Conservation (phyloP, 148 eudicot species). For the Rhododendron simsii region DNA sequence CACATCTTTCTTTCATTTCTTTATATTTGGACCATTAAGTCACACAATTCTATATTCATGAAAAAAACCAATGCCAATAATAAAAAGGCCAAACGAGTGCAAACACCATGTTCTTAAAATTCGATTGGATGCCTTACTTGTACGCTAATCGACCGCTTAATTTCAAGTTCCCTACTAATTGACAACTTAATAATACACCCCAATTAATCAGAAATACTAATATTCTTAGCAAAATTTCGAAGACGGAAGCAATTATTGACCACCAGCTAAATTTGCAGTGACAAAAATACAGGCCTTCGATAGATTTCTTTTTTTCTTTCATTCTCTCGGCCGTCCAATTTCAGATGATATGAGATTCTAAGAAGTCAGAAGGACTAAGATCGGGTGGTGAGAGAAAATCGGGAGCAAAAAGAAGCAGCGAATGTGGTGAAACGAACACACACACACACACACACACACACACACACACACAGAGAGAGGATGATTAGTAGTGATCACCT, state of each 20-base stretch:
- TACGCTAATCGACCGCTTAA: background rate
- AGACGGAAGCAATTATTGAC: background rate
- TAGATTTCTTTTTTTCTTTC: background rate
- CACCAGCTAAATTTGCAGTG: background rate
- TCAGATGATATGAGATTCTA: background rate
- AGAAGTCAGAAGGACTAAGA: background rate
- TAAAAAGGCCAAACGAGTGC: background rate
- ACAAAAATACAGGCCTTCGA: background rate
- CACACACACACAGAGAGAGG: background rate
- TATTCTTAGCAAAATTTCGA: too few relatives aligned
- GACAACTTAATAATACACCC: too few relatives aligned
- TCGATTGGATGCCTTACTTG: background rate
- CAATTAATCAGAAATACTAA: too few relatives aligned
- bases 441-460: constrained; percentile 16
- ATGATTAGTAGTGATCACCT: constrained; percentile 22
- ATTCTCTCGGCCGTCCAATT: background rate
- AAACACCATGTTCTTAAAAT: background rate
- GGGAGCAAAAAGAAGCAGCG: background rate
- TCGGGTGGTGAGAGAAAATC: background rate
- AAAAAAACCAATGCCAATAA: background rate
- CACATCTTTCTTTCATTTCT: background rate
- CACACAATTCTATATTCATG: background rate
- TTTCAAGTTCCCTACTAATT: too few relatives aligned
- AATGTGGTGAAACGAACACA: background rate
- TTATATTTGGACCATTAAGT: background rate